These are phyloP conservation scores for Neonectria ditissima DNA, from an alignment of 2,329 filamentous ascomycete genomes.

Conservation along the genomic window DNA sequence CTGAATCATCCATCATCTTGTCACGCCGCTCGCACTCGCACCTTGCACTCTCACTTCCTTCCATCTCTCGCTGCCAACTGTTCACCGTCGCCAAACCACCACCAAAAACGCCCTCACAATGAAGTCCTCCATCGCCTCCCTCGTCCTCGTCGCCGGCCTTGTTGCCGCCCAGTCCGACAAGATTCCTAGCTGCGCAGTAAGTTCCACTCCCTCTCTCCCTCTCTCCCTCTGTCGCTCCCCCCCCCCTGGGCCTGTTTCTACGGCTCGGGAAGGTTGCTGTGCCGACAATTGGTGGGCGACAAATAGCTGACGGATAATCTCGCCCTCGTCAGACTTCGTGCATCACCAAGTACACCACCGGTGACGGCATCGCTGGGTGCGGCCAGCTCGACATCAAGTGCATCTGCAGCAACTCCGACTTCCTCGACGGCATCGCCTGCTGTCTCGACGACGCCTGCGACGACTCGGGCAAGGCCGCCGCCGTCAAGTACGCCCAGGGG, in stretches of 20 bases:
- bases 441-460: conserved; percentile 54
- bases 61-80: not conserved
- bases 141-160: conserved; percentile 48
- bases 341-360: conserved; percentile 49
- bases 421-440: conserved; percentile 57
- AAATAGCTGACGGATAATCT: conserved; percentile 20
- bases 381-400: conserved; percentile 53
- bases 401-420: conserved; percentile 56
- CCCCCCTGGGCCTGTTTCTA: too few relatives aligned
- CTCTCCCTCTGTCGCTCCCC: not conserved
- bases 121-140: conserved; percentile 50
- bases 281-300: not conserved
- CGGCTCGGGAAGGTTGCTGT: too few relatives aligned
- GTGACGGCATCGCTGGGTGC: conserved; percentile 53
- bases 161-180: conserved; percentile 49
- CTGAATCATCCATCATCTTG: too few relatives aligned
- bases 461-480: conserved; percentile 46
- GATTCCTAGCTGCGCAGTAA: conserved; percentile 55
- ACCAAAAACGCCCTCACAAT: conserved; percentile 43
- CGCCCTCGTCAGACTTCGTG: conserved; percentile 47
- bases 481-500: conserved; percentile 53
- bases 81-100: not conserved
- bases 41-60: not conserved
- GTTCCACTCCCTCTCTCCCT: conserved; percentile 31
- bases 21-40: not conserved